Conservation (phyloP, 2,329 filamentous ascomycete species). For the Epichloe sibirici region DNA sequence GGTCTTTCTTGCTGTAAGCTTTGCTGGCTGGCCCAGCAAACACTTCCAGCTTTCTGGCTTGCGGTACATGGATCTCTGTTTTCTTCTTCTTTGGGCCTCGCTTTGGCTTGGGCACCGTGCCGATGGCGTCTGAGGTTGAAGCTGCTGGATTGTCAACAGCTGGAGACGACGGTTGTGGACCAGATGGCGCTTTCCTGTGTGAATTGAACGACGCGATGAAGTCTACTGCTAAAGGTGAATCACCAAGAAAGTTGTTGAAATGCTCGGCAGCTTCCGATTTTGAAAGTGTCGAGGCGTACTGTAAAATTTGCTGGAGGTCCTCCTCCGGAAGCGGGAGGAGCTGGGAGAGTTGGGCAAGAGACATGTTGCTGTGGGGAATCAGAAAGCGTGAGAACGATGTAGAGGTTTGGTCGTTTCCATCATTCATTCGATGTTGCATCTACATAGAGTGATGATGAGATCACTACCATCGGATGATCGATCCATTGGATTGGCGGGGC, state of each 20-base stretch:
- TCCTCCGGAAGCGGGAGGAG: conserved; percentile 77
- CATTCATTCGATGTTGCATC: neutral
- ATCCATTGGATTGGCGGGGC: neutral
- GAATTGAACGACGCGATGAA: conserved; percentile 77
- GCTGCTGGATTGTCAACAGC: conserved; percentile 1
- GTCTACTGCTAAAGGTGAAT: conserved; percentile 63
- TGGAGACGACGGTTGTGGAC: conserved; percentile 4
- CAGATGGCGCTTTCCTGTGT: conserved; percentile 32
- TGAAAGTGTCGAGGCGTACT: conserved; percentile 67
- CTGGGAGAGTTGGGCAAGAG: conserved; percentile 56
- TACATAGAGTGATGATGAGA: neutral
- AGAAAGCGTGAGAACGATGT: neutral
- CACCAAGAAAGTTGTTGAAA: conserved; percentile 77
- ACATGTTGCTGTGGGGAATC: conserved; percentile 28
- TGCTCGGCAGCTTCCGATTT: conserved; percentile 71
- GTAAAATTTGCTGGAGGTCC: conserved; percentile 71
- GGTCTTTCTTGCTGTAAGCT: conserved; percentile 62
- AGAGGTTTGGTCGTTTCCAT: neutral
- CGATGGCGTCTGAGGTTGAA: conserved; percentile 15
- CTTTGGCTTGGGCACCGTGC: conserved; percentile 36
- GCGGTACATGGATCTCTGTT: conserved; percentile 48
- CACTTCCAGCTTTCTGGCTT: conserved; percentile 46
- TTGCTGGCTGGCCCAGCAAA: conserved; percentile 53
- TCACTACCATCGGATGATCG: neutral
- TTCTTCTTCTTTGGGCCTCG: conserved; percentile 45